Conservation (phyloP, 768 basidiomycete species). For the Boletus rubroflammeus region DNA sequence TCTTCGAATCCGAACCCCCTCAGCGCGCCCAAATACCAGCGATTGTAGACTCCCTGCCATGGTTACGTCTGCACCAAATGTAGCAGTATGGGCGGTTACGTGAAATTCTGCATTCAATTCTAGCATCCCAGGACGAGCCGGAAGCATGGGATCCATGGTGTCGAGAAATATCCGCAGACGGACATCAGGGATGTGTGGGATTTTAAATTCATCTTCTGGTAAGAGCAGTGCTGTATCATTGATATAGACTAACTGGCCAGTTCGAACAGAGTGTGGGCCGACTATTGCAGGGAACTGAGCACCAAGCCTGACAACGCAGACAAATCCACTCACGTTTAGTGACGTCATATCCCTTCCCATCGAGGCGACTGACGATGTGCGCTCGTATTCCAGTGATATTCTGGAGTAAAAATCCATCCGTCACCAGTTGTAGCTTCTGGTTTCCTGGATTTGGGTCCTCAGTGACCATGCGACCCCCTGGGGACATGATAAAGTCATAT, state of each 20-base stretch:
- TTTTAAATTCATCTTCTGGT: slow-evolving; percentile 25
- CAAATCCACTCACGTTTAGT: slow-evolving; percentile 58
- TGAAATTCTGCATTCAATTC: slow-evolving; percentile 44
- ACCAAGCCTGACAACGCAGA: background rate
- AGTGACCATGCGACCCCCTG: slow-evolving; percentile 44
- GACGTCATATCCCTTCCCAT: slow-evolving; percentile 84
- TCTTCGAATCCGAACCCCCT: slow-evolving; percentile 53
- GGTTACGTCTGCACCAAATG: slow-evolving; percentile 67
- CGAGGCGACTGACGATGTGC: slow-evolving; percentile 73
- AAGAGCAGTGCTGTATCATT: slow-evolving; percentile 57
- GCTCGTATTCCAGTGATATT: slow-evolving; percentile 77
- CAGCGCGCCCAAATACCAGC: slow-evolving; percentile 45
- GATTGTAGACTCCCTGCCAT: slow-evolving; percentile 22
- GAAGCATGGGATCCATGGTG: slow-evolving; percentile 44
- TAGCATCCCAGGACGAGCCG: slow-evolving; percentile 37
- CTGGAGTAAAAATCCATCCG: slow-evolving; percentile 71
- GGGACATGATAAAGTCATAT: slow-evolving; percentile 77
- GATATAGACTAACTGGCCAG: slow-evolving; percentile 79
- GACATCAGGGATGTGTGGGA: slow-evolving; percentile 37
- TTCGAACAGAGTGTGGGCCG: slow-evolving; percentile 74
- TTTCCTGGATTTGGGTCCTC: slow-evolving; percentile 72
- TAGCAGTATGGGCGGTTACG: slow-evolving; percentile 58
- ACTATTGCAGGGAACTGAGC: slow-evolving; percentile 43
- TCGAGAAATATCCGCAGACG: slow-evolving; percentile 59
- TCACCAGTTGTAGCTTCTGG: slow-evolving; percentile 57